Evolutionary conservation across 2,329 filamentous ascomycete species (phyloP), one percentile per base, ranked within the genome.

Genomic region (Biscogniauxia sp.): DNA sequence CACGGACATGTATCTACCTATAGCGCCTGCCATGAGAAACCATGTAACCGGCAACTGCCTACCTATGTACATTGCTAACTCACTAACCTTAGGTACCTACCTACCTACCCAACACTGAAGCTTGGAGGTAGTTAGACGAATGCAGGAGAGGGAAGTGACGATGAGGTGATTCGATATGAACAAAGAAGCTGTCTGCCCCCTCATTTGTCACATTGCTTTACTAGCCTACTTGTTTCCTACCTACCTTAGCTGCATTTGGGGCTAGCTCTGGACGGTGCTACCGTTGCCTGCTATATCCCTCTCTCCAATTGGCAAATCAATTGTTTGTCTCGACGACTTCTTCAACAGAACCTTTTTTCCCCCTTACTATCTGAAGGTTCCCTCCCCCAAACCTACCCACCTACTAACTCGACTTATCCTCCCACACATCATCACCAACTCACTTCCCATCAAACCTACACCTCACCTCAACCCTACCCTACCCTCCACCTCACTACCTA

Each of bases 251-350:
- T 37, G 32, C 37, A 45, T 57, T 57, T 61, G 45, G 64, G 61
- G 59, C 53, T 62, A 65, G 54, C 70, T 71, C 68, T 64, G 52
- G 63, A 62, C 63, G 59, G 60, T 58, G 64, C 61, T 62, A 64
- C 58, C 64, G 61, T 58, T 57, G 60, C 58, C 58, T 54, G 53
- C 55, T 59, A 61, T 59, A 61, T 65, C 64, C 64, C 58, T 59
- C 58, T 58, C 59, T 64, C 59, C 63, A 59, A 63, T 54, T 63
- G 62, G 62, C 17, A 61, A 66, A 56, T 59, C 61, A 59, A 45
- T 45, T 45, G 37, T 45, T 45, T 45, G 37, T 45, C 37, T 45
- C 37, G 37, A 45, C 37, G 37, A 45, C 37, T 45, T 45, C 37
- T 45, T 45, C 37, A 45, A 45, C 37, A 45, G 7, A 45, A 15